Conservation (phyloP, 257 asterid genomes). For the Coffea canephora region DNA sequence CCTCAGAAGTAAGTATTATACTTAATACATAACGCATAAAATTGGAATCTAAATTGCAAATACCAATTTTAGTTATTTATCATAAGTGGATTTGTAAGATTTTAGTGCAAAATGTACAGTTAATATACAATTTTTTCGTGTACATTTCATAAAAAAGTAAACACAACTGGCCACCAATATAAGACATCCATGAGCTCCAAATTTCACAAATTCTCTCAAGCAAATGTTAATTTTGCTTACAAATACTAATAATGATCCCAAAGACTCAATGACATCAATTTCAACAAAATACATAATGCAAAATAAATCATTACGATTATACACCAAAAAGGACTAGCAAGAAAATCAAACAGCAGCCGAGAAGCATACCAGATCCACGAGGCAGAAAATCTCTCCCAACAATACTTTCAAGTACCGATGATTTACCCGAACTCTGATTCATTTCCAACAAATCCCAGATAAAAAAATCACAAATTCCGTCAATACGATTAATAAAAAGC, state of each 20-base stretch:
- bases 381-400: slow-evolving; percentile 98
- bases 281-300: neutral
- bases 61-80: too few species aligned
- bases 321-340: neutral
- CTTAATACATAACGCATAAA: neutral
- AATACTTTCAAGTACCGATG: slow-evolving; percentile 94
- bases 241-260: neutral
- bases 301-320: neutral
- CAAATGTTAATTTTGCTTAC: neutral
- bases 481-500: neutral
- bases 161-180: too few species aligned
- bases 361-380: slow-evolving; percentile 88
- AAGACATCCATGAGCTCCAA: too few species aligned
- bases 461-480: neutral
- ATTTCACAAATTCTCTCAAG: too few species aligned
- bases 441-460: slow-evolving; percentile 6
- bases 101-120: too few species aligned
- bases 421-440: slow-evolving; percentile 89
- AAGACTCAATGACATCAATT: neutral
- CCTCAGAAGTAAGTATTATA: neutral
- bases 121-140: too few species aligned
- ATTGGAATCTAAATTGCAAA: neutral
- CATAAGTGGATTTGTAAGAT: too few species aligned
- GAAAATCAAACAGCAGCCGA: neutral
- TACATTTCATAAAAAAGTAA: too few species aligned